These are phyloP conservation scores for Rhodotorula sphaerocarpa DNA, from an alignment of 768 basidiomycete genomes.

Conservation along the genomic window DNA sequence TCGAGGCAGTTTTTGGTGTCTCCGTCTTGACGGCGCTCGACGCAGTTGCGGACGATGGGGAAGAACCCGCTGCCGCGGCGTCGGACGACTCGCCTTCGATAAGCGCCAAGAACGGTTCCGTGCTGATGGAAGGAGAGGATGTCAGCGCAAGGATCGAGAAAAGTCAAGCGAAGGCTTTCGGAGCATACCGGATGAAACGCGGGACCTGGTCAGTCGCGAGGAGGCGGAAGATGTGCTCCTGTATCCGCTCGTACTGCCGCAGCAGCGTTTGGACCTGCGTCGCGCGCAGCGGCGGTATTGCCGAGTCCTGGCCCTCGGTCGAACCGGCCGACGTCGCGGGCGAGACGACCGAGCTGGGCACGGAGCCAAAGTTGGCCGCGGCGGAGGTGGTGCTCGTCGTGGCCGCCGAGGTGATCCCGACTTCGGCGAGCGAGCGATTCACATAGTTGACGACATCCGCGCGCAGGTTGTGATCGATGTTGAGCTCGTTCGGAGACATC, in stretches of 20 bases:
- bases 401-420: slow-evolving; percentile 29
- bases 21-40: not conserved
- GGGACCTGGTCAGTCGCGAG: slow-evolving; percentile 99
- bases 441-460: slow-evolving; percentile 90
- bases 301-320: slow-evolving; percentile 43
- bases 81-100: slow-evolving; percentile 22
- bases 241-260: slow-evolving; percentile 86
- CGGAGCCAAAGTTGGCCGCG: too few species aligned
- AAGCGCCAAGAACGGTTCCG: slow-evolving; percentile 32
- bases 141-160: not conserved
- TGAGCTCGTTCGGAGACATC: slow-evolving; percentile 88
- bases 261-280: slow-evolving; percentile 93
- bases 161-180: not conserved
- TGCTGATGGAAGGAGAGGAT: slow-evolving; percentile 1
- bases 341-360: too few species aligned
- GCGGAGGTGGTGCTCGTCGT: too few species aligned
- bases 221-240: slow-evolving; percentile 88
- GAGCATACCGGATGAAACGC: slow-evolving; percentile 48
- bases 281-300: slow-evolving; percentile 63
- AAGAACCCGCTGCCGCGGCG: not conserved
- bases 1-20: not conserved
- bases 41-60: not conserved
- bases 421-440: slow-evolving; percentile 67
- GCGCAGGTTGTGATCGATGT: slow-evolving; percentile 93
- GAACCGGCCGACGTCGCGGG: not conserved